Percentiles rank a stretch among this genome's conserved stretches.
Conservation (phyloP, 345 rosid species). For the Moricandia arvensis region DNA sequence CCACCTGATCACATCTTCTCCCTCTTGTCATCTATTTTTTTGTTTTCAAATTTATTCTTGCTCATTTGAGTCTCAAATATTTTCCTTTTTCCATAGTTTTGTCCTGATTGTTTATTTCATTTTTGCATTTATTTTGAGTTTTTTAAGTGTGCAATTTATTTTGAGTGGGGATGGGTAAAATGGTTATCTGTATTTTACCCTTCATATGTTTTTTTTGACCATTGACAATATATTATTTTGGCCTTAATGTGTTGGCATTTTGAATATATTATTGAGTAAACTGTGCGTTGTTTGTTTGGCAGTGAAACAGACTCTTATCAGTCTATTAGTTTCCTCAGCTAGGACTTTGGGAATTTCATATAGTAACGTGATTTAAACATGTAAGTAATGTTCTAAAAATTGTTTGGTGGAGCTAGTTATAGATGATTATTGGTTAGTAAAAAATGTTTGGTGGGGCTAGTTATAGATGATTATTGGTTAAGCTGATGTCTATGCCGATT, state of each 20-base stretch:
- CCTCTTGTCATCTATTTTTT: background rate
- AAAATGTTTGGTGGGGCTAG: no score
- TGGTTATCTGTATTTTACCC: slow-evolving; percentile 9
- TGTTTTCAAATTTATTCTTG: background rate
- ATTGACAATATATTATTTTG: slow-evolving; percentile 6
- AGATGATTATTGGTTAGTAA: no score
- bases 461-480: no score
- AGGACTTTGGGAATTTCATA: no score
- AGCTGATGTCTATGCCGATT: no score
- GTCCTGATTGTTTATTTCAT: slow-evolving; percentile 10
- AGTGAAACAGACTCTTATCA: no score
- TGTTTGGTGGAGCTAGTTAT: no score
- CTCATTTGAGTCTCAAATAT: background rate
- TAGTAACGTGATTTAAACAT: no score
- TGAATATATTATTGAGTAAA: background rate
- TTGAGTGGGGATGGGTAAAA: slow-evolving; percentile 9
- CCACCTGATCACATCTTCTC: slow-evolving; percentile 40
- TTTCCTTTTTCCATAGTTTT: slow-evolving; percentile 17
- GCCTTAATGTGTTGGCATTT: background rate
- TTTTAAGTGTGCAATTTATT: background rate
- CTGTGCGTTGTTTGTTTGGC: no score
- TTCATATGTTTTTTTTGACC: background rate
- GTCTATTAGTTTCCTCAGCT: no score
- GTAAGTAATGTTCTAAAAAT: no score
- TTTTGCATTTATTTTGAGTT: background rate